A percentile compares a stretch with the other conserved stretches of the same genome.
These are phyloP conservation scores for Musa beccarii DNA, from an alignment of 176 grass and related monocot genomes.

Conservation along the genomic window DNA sequence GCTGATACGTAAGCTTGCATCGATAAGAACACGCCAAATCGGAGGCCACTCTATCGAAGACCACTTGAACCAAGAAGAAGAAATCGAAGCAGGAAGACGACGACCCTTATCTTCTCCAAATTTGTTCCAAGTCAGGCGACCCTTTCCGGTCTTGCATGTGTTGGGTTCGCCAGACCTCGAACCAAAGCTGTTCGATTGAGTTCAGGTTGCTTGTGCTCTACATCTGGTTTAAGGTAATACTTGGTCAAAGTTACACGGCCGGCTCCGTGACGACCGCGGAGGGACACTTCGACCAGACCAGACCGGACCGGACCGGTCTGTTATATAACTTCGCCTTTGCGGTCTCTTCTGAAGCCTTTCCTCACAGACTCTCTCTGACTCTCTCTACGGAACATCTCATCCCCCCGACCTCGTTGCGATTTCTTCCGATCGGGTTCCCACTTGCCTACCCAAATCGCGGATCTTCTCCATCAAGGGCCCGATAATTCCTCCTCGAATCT, in stretches of 20 bases:
- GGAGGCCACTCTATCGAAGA: conserved; percentile 25
- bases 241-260: too few species aligned
- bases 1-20: conserved; percentile 8
- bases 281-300: too few species aligned
- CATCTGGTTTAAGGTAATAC: too few species aligned
- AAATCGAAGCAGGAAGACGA: neutral
- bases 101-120: conserved; percentile 14
- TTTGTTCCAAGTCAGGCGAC: neutral
- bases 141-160: too few species aligned
- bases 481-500: neutral
- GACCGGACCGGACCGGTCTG: too few species aligned
- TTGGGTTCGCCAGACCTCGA: too few species aligned
- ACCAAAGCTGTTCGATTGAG: too few species aligned
- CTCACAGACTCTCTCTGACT: too few species aligned
- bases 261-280: too few species aligned
- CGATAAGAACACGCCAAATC: conserved; percentile 37
- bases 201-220: too few species aligned
- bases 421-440: neutral
- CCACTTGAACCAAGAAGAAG: neutral
- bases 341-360: neutral
- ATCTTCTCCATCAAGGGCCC: neutral
- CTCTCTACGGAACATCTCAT: too few species aligned
- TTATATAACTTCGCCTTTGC: neutral
- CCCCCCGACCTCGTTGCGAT: neutral
- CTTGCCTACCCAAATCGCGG: neutral